Percentiles rank a stretch among this genome's conserved stretches.
Evolutionary conservation across 2,329 filamentous ascomycete species (phyloP).

Genomic region (Colletotrichum musicola): DNA sequence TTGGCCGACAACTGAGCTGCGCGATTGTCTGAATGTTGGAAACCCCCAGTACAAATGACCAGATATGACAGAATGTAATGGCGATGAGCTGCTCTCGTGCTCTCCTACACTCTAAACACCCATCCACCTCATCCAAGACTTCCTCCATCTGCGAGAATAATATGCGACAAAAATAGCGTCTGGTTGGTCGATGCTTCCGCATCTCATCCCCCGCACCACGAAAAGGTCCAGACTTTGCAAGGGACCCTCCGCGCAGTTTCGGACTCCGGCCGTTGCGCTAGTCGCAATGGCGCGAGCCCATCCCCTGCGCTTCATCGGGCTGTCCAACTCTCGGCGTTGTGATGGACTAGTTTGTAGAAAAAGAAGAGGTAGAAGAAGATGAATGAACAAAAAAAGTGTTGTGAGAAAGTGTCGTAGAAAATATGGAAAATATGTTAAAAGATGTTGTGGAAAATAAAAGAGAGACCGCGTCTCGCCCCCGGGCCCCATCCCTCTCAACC

Average conservation of each 20-base stretch:
- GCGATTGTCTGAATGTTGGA: no score
- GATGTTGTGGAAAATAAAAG: background rate
- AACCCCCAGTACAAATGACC: no score
- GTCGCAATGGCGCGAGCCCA: slow-evolving; percentile 1
- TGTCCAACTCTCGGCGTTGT: slow-evolving; percentile 52
- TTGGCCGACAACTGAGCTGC: no score
- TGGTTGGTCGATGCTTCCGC: slow-evolving; percentile 42
- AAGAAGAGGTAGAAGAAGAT: slow-evolving; percentile 5
- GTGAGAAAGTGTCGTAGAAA: no score
- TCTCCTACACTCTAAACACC: background rate
- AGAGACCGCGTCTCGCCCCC: slow-evolving; percentile 7
- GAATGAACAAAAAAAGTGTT: no score
- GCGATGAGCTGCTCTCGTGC: background rate
- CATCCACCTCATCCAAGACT: background rate
- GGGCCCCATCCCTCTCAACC: slow-evolving; percentile 25
- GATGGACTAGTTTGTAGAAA: slow-evolving; percentile 46
- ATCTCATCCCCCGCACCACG: slow-evolving; percentile 39
- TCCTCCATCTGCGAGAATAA: background rate
- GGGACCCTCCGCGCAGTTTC: slow-evolving; percentile 40
- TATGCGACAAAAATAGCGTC: background rate
- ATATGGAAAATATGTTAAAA: no score
- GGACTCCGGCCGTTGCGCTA: background rate
- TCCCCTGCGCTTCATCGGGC: slow-evolving; percentile 44
- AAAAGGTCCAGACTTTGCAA: slow-evolving; percentile 40
- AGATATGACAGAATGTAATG: no score